Evolutionary conservation across 306 rosid species (phyloP), one percentile per base, ranked within the genome.

Genomic region (Ammopiptanthus mongolicus): DNA sequence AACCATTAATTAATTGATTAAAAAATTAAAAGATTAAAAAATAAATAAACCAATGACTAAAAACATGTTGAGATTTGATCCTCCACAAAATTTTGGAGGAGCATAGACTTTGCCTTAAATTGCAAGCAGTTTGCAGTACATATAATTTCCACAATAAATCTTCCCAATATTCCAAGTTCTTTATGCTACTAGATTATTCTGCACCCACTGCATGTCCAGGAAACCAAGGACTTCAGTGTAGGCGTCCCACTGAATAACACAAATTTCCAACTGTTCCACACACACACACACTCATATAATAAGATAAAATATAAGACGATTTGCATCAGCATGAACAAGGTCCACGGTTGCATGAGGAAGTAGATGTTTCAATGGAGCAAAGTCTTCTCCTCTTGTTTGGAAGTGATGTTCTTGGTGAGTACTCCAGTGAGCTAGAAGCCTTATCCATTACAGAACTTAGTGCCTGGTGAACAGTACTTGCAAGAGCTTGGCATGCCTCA

Each of bases 401-500:
- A 44, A 72, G 72, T 1, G 86, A 84, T 18, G 86, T 84, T 75
- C 89, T 86, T 0, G 88, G 91, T 8, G 91, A 82, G 74, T 87
- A 91, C 63, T 94, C 98, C 34, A 84, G 80, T 47, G 85, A 78
- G 19, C 31, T 71, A 12, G 89, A 82, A 58, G 87, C 95, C 76
- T 90, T 91, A 2, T 91, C 93, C 4, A 94, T 73, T 4, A 91
- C 86, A 67, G 87, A 84, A 59, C 65, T 83, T 15, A 94, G 76
- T 21, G 89, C 88, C 77, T 80, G 80, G 7, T 78, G 93, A 74
- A 91, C 91, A 62, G 61, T 79, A 42, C 39, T 72, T 29, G 85
- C 87, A 48, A 90, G 79, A 62, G 21, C 69, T 78, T 75, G 79
- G 73, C 85, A 85, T 69, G 82, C 73, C 37, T 85, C 89, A 17